phyloP scores from a whole-genome alignment of 805 yeast species.

The Barnettozyma vustinii region DNA sequence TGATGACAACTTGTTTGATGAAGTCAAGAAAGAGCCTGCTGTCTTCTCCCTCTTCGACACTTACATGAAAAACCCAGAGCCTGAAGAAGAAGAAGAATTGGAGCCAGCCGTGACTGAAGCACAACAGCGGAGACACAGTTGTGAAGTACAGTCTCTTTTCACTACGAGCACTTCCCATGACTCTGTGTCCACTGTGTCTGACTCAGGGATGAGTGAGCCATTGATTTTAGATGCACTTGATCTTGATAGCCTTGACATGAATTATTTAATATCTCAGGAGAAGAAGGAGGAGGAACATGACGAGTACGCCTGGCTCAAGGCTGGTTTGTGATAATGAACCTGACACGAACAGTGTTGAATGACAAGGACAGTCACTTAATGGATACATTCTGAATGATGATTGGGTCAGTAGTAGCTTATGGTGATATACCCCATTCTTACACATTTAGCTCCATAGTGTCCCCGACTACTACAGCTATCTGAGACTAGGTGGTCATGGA shows the following conservation, averaged over 20 bases:
- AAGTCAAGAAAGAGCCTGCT: not conserved
- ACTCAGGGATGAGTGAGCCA: not conserved
- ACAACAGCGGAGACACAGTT: not conserved
- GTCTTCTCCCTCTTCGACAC: not conserved
- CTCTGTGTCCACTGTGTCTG: not conserved
- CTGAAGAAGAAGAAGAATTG: not conserved
- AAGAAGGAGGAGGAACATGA: not conserved
- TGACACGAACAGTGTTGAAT: not conserved
- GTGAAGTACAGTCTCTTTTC: not conserved
- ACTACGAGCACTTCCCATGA: not conserved
- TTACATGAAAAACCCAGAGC: not conserved
- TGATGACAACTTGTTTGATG: not conserved
- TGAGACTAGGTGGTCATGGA: no score
- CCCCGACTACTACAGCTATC: no score
- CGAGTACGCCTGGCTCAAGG: slow-evolving; percentile 2
- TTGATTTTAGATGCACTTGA: not conserved
- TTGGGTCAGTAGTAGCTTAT: no score
- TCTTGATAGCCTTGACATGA: not conserved
- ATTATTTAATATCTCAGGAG: not conserved
- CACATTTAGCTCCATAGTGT: no score
- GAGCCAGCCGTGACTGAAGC: not conserved
- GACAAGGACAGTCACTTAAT: not conserved
- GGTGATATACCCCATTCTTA: no score
- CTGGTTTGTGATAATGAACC: not conserved
- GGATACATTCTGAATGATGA: no score